Conservation (phyloP, 495 filamentous ascomycete genomes). For the Tetracladium marchalianum region DNA sequence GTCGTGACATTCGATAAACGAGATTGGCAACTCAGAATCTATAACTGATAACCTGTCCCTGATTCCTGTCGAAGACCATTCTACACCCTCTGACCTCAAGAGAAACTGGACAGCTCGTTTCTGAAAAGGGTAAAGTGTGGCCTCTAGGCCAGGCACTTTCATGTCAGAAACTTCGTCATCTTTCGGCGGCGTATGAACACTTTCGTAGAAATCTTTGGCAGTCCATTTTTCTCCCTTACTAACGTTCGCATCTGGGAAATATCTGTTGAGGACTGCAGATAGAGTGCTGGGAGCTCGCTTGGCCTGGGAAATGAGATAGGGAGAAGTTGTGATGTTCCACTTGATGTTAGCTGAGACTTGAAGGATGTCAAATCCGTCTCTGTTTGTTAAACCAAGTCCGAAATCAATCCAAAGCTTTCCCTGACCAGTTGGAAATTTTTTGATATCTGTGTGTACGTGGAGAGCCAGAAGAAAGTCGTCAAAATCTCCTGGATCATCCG, state of each 20-base stretch:
- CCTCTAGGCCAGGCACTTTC: constrained; percentile 2
- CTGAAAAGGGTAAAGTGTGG: constrained; percentile 58
- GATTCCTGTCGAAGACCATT: constrained; percentile 24
- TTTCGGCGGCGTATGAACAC: constrained; percentile 15
- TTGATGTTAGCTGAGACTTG: constrained; percentile 13
- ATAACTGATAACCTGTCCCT: constrained; percentile 7
- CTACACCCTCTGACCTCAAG: constrained; percentile 40
- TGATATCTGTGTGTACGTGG: constrained; percentile 3
- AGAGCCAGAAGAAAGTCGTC: constrained; percentile 12
- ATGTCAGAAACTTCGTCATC: constrained; percentile 8
- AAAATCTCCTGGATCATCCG: neutral
- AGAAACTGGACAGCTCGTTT: constrained; percentile 63
- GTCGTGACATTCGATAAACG: constrained; percentile 27
- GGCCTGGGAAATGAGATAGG: neutral
- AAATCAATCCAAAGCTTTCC: constrained; percentile 15
- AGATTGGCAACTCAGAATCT: constrained; percentile 11
- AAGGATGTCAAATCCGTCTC: constrained; percentile 8
- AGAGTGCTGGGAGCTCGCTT: constrained; percentile 1
- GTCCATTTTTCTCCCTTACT: constrained; percentile 9
- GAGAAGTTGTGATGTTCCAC: constrained; percentile 19
- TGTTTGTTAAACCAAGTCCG: constrained; percentile 2
- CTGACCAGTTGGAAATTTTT: constrained; percentile 12
- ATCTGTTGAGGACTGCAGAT: constrained; percentile 1
- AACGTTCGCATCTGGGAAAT: constrained; percentile 15
- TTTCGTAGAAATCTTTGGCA: constrained; percentile 20